Percentiles rank a stretch among this genome's conserved stretches.
Conservation (phyloP, 2,329 filamentous ascomycete species). For the Colletotrichum caudatum region DNA sequence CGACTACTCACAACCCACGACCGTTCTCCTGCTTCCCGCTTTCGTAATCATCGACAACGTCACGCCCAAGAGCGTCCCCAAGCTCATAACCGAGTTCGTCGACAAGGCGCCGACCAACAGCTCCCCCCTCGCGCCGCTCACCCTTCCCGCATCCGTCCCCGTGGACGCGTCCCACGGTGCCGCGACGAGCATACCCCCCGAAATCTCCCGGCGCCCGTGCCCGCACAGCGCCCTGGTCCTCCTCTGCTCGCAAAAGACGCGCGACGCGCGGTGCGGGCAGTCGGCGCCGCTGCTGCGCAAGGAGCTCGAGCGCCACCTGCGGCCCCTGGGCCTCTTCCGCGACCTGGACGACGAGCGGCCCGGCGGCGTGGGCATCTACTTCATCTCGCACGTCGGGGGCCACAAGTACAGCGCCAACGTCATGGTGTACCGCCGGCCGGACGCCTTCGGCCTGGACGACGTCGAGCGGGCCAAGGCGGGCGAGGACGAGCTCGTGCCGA, state of each 20-base stretch:
- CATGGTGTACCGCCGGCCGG: slow-evolving; percentile 82
- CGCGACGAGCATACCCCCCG: slow-evolving; percentile 49
- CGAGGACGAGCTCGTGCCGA: slow-evolving; percentile 52
- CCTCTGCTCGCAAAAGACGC: slow-evolving; percentile 93
- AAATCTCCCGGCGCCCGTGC: slow-evolving; percentile 67
- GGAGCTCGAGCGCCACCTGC: slow-evolving; percentile 90
- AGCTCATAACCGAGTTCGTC: slow-evolving; percentile 78
- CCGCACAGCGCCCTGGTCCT: slow-evolving; percentile 90
- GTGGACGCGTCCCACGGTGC: slow-evolving; percentile 46
- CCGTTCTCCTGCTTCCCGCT: slow-evolving; percentile 84
- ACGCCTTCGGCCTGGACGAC: slow-evolving; percentile 66
- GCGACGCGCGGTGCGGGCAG: slow-evolving; percentile 94
- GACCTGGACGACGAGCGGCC: slow-evolving; percentile 90
- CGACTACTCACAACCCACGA: slow-evolving; percentile 78
- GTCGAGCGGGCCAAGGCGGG: slow-evolving; percentile 53
- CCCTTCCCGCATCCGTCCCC: slow-evolving; percentile 53
- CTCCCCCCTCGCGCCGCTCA: slow-evolving; percentile 64
- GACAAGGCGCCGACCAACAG: slow-evolving; percentile 80
- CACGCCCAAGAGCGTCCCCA: slow-evolving; percentile 77
- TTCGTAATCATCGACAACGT: slow-evolving; percentile 88
- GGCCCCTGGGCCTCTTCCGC: slow-evolving; percentile 84
- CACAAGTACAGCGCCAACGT: slow-evolving; percentile 98
- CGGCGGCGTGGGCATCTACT: slow-evolving; percentile 94
- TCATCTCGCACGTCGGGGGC: slow-evolving; percentile 94
- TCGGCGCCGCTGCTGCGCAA: slow-evolving; percentile 88